Evolutionary conservation across 2,329 filamentous ascomycete species (phyloP), one percentile per base, ranked within the genome.

Genomic region (Aspergillus pseudoglaucus): DNA sequence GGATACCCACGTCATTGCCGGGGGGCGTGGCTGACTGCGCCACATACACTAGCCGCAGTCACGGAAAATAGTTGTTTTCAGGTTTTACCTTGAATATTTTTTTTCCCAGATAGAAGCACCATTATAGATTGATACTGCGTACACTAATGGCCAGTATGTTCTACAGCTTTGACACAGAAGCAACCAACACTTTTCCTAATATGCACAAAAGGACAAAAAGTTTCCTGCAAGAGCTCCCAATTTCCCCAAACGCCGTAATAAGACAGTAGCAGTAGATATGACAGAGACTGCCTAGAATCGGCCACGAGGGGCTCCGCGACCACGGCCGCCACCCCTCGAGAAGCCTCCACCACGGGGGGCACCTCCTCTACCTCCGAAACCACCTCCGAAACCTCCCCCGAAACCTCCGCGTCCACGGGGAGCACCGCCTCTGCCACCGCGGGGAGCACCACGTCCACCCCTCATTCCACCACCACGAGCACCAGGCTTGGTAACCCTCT

Each of bases 401-500:
- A 61, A 46, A 45, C 71, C 64, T 54, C 75, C 75, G 33, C 71
- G 67, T 47, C 74, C 70, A 54, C 75, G 66, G 23, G 44, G 44
- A 57, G 67, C 59, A 42, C 68, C 59, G 14, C 63, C 67, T 48
- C 68, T 72, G 48, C 70, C 61, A 46, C 68, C 69, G 50, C 73
- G 63, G 39, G 61, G 59, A 48, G 67, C 72, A 49, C 74, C 68
- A 50, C 69, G 66, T 39, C 69, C 62, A 53, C 64, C 75, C 44
- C 75, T 74, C 56, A 73, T 61, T 25, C 67, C 68, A 49, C 75
- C 72, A 49, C 75, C 72, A 55, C 75, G 70, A 40, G 65, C 56
- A 53, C 68, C 77, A 46, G 77, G 74, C 41, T 73, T 69, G 44
- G 62, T 62, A 45, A 75, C 37, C 17, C 17, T 39, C 73, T 86